Base-by-base conservation (phyloP, 257 asterid species). In the Solanum verrucosum region DNA sequence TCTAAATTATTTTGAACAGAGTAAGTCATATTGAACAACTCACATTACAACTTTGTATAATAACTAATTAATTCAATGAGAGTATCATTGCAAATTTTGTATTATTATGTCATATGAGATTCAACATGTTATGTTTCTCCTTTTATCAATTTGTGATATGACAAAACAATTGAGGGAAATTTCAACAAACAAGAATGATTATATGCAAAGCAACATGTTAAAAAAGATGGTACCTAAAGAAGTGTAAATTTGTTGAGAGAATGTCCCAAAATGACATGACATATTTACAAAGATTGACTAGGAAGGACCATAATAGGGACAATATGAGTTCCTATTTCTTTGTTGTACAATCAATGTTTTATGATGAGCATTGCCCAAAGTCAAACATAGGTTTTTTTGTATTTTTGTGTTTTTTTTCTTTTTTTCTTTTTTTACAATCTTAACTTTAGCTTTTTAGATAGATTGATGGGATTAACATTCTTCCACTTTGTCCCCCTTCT, bases 391-490 rank as follows among this genome's bases (percentile, higher is more conserved):
- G 21, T 13, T 21, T 88, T 71, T 71, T 37, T 46, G 49, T 87
- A 60, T 52, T 18, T 27, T 73, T 86, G 16, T 79, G 16, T 79
- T 67, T 79, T 29, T 11, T 3, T 25, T 79, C 46, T 79, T 29
- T 11, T 3, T 25, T 37, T 84, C 29, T 60, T 46, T n/a, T 70
- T 68, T 34, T 68, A 52, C 65, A 29, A 52, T 67, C 86, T 84
- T 90, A 86, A 74, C 86, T 88, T 88, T 82, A 27, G 85, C 86
- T 91, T 18, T 92, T 93, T 93, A 89, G 84, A 88, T 93, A 89
- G 87, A 88, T 82, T 91, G 95, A 94, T 95, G 92, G 92, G 88
- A 93, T 89, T 86, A 95, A 93, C 95, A 94, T 95, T 93, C 98
- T 90, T 91, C 94, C 98, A 93, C 94, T 95, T 93, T 95, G 96